These are phyloP conservation scores for Oldenlandia corymbosa DNA, from an alignment of 257 asterid genomes.

Conservation along the genomic window DNA sequence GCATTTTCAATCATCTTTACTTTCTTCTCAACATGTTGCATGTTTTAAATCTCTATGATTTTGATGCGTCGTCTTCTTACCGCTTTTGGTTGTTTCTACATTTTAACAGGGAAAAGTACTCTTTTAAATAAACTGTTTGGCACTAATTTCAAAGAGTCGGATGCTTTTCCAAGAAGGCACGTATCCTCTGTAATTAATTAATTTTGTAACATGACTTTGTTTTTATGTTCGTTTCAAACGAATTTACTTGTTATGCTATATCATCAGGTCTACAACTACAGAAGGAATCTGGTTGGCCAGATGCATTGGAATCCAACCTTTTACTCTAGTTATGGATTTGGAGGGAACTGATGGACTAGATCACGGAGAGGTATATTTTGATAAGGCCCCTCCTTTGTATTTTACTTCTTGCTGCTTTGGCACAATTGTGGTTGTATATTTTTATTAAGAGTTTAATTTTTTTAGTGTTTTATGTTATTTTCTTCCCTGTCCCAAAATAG, in stretches of 20 bases:
- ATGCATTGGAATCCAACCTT: slow-evolving; percentile 85
- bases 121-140: slow-evolving; percentile 71
- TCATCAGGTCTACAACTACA: slow-evolving; percentile 82
- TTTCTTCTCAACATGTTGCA: background rate
- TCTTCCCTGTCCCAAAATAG: too few relatives aligned
- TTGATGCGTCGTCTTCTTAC: background rate
- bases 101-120: slow-evolving; percentile 85
- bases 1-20: background rate
- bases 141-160: slow-evolving; percentile 89
- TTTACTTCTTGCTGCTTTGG: too few relatives aligned
- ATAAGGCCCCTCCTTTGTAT: too few relatives aligned
- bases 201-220: slow-evolving; percentile 7
- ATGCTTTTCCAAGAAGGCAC: slow-evolving; percentile 84
- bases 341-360: slow-evolving; percentile 99
- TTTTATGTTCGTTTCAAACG: slow-evolving; percentile 8
- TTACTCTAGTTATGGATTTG: slow-evolving; percentile 91
- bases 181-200: slow-evolving; percentile 21
- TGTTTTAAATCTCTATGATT: background rate
- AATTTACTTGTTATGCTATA: slow-evolving; percentile 18
- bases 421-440: too few relatives aligned
- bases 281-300: slow-evolving; percentile 62
- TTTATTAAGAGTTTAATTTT: too few relatives aligned
- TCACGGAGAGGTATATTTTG: slow-evolving; percentile 79
- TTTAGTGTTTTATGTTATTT: too few relatives aligned
- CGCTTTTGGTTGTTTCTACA: slow-evolving; percentile 6